Evolutionary conservation across 2,329 filamentous ascomycete genomes (phyloP).

Genomic region (Diaporthe eres): DNA sequence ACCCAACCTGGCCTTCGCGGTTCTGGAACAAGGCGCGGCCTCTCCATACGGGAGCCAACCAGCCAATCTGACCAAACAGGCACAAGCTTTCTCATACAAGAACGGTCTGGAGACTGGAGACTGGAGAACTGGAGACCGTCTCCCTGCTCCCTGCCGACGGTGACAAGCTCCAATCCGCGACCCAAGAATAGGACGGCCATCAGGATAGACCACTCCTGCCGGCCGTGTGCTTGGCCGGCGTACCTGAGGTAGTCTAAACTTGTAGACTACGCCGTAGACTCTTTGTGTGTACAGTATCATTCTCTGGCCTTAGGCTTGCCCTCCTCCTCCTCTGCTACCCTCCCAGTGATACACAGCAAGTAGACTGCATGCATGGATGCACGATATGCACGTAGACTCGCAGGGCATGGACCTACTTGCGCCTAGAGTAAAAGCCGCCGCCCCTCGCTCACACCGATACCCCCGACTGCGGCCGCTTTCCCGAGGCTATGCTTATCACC

Average conservation of each 20-base stretch:
- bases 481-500: slow-evolving; percentile 5
- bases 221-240: slow-evolving; percentile 5
- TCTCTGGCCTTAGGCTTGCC: background rate
- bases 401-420: background rate
- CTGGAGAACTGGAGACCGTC: background rate
- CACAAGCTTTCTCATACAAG: slow-evolving; percentile 9
- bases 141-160: slow-evolving; percentile 25
- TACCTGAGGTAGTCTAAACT: background rate
- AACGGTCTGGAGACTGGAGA: slow-evolving; percentile 20
- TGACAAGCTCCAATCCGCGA: slow-evolving; percentile 22
- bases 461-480: slow-evolving; percentile 16
- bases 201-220: background rate
- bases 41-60: slow-evolving; percentile 11
- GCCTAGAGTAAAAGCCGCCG: background rate
- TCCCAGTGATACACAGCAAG: background rate
- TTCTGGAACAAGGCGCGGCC: slow-evolving; percentile 36
- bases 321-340: background rate
- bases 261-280: background rate
- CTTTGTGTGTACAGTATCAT: background rate
- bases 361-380: background rate
- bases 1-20: slow-evolving; percentile 36
- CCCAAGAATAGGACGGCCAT: slow-evolving; percentile 19
- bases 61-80: slow-evolving; percentile 1
- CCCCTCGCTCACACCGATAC: slow-evolving; percentile 5
- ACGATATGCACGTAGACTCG: background rate